phyloP scores from a whole-genome alignment of 75 land plant genomes.

The Larix kaempferi region DNA sequence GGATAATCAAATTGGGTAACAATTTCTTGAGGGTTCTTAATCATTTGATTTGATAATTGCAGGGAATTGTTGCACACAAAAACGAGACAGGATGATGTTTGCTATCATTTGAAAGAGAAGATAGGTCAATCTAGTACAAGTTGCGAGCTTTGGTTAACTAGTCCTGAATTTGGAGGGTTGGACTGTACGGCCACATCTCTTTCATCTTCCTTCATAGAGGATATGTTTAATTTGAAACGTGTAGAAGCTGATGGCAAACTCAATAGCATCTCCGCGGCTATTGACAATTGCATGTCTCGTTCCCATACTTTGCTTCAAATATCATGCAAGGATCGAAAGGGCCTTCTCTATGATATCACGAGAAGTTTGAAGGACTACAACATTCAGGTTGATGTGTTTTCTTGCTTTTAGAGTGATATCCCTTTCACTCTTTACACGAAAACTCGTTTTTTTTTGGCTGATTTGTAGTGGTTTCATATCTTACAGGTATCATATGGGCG shows the following conservation, averaged over 20 bases:
- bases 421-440: background rate
- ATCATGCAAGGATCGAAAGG: constrained; percentile 65
- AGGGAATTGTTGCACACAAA: constrained; percentile 76
- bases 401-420: background rate
- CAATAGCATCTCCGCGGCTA: constrained; percentile 28
- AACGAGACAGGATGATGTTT: constrained; percentile 52
- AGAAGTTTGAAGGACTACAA: constrained; percentile 75
- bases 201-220: constrained; percentile 48
- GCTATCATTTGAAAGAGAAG: constrained; percentile 30
- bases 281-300: constrained; percentile 75
- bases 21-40: too few species aligned
- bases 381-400: constrained; percentile 51
- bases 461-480: background rate
- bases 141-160: constrained; percentile 62
- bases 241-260: background rate
- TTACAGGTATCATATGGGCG: constrained; percentile 79
- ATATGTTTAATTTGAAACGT: constrained; percentile 38
- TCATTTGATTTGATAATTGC: background rate
- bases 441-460: constrained; percentile 6
- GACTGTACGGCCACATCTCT: constrained; percentile 41
- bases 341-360: constrained; percentile 80
- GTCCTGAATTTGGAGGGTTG: constrained; percentile 54
- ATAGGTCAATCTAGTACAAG: constrained; percentile 42
- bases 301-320: constrained; percentile 83
- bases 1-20: too few species aligned